phyloP scores from a whole-genome alignment of 2,329 filamentous ascomycete genomes.

The Pseudogymnoascus destructans region DNA sequence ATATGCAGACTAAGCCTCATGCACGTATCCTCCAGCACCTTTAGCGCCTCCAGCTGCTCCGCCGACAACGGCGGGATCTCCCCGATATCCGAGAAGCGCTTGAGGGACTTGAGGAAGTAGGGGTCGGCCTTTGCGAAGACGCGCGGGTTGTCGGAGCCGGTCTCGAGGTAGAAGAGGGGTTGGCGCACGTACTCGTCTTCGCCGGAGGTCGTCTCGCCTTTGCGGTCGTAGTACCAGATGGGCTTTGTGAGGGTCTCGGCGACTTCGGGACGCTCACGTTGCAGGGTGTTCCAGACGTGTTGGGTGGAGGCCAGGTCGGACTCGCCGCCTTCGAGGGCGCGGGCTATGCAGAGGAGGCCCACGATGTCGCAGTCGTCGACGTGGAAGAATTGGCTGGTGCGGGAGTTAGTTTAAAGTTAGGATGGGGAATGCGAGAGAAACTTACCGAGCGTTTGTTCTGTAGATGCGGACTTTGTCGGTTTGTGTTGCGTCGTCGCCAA shows the following conservation, averaged over 20 bases:
- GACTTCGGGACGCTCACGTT: constrained; percentile 62
- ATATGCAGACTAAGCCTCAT: constrained; percentile 64
- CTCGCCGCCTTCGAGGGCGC: constrained; percentile 69
- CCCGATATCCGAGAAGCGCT: constrained; percentile 59
- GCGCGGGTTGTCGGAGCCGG: constrained; percentile 42
- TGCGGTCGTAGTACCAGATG: constrained; percentile 86
- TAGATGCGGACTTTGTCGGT: constrained; percentile 86
- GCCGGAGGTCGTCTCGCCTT: constrained; percentile 65
- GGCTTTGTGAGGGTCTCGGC: constrained; percentile 62
- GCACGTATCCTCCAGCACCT: constrained; percentile 65
- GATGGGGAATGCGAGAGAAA: not conserved
- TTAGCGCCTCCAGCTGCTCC: constrained; percentile 54
- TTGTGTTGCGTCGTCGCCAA: constrained; percentile 66
- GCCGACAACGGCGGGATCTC: constrained; percentile 59
- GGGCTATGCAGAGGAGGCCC: constrained; percentile 67
- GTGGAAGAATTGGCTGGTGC: constrained; percentile 63
- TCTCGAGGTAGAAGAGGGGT: constrained; percentile 65
- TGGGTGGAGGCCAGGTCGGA: constrained; percentile 70
- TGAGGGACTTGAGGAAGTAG: constrained; percentile 69
- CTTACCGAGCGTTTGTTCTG: constrained; percentile 60
- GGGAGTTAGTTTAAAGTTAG: not conserved
- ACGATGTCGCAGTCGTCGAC: constrained; percentile 74
- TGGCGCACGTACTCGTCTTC: constrained; percentile 63
- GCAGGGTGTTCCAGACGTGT: constrained; percentile 69
- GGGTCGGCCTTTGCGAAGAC: constrained; percentile 84